Base-by-base conservation (phyloP, 1,284 basidiomycete genomes). In the Singerocomus inundabilis region DNA sequence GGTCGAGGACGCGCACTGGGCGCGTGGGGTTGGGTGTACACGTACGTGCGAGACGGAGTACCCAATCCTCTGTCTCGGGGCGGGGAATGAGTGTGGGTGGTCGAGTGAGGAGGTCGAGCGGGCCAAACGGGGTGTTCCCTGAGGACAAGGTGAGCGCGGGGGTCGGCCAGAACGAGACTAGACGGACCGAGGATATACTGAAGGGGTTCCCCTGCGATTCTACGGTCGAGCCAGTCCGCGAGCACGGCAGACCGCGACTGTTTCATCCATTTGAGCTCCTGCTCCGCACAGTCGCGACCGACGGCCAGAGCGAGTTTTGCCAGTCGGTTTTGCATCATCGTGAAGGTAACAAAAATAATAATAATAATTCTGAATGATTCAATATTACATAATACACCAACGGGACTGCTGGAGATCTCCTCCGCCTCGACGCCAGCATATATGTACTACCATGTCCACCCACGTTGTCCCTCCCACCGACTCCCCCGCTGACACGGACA, bases 81-180 rank as follows among this genome's bases (percentile, higher is more conserved):
- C 93, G 85, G 4, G 94, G 93, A 39, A 97, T 97, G 52, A 97
- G 82, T 6, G 85, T 82, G 1, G 94, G 94, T 3, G 85, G 72
- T 24, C 88, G 81, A 5, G 79, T 75, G 46, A 82, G 71, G 55
- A 96, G 76, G 53, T 80, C 77, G 41, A 96, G 78, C 2, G 85
- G 81, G 5, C 92, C 91, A 70, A 98, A 97, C 2, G 93, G 93
- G 59, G 93, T 89, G 34, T 82, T 82, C 15, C 93, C 93, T 94
- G 61, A 13, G 45, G 3, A 55, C 32, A 41, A 49, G 46, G 47
- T 34, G 39, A 55, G 50, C 29, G 49, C 55, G 49, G 43, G 32
- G 51, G 31, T 47, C 29, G 43, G 10, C 16, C 7, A 8, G 15
- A 6, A 9, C n/a, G 37, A 28, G 48, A 67, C 76, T n/a, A n/a